A percentile compares a stretch with the other conserved stretches of the same genome.
Evolutionary conservation across 768 basidiomycete species (phyloP).

Genomic region (Suillus lakei): DNA sequence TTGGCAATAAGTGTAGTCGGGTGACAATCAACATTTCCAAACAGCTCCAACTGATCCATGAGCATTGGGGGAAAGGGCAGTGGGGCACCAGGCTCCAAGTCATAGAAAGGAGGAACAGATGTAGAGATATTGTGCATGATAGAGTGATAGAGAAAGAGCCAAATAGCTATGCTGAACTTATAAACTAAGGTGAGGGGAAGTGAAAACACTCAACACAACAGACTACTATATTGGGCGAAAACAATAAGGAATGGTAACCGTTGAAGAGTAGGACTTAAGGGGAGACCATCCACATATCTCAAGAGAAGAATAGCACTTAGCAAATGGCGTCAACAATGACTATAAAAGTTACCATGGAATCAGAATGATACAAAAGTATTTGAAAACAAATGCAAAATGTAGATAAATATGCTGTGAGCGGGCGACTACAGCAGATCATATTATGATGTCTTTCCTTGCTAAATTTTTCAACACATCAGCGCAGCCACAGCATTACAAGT

Average conservation of each 20-base stretch:
- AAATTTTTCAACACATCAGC: background rate
- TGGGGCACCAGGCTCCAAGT: background rate
- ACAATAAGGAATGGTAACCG: background rate
- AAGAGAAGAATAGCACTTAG: too few species aligned
- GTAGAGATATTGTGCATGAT: conserved; percentile 4
- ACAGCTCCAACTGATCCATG: conserved; percentile 9
- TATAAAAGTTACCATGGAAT: background rate
- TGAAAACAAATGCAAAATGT: background rate
- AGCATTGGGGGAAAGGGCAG: conserved; percentile 1
- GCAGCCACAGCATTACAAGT: background rate
- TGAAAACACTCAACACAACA: conserved; percentile 1
- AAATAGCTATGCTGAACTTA: too few species aligned
- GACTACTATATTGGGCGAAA: background rate
- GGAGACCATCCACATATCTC: too few species aligned
- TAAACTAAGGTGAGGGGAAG: background rate
- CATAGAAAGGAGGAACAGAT: conserved; percentile 9
- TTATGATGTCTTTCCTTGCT: background rate
- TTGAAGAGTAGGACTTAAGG: too few species aligned
- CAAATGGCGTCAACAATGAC: too few species aligned
- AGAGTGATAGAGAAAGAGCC: background rate
- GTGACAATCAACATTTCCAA: background rate
- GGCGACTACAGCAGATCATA: conserved; percentile 4
- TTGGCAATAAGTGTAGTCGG: conserved; percentile 1
- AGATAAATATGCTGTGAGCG: background rate
- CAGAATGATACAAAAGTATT: background rate